Evolutionary conservation across 257 asterid species (phyloP).

Genomic region (Cordia subcordata): DNA sequence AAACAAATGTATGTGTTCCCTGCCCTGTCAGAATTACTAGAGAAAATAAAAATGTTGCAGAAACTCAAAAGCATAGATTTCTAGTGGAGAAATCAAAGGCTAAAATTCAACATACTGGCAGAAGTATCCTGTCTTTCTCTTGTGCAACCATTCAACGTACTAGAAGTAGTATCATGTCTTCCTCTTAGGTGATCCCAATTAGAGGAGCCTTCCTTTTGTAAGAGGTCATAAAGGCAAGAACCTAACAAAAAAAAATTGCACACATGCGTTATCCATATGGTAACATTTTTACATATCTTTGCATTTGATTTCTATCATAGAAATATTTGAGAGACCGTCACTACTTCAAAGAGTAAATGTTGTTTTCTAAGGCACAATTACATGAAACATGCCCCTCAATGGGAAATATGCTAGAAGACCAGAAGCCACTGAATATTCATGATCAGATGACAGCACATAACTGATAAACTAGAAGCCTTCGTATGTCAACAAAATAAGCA

Average conservation of each 20-base stretch:
- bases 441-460: no score
- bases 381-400: no score
- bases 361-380: not conserved
- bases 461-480: no score
- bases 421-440: no score
- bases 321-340: not conserved
- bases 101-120: constrained; percentile 22
- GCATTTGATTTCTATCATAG: no score
- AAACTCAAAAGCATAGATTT: not conserved
- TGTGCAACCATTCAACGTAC: constrained; percentile 4
- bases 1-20: no score
- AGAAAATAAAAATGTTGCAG: not conserved
- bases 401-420: no score
- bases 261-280: not conserved
- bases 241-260: constrained; percentile 31
- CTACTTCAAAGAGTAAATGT: not conserved
- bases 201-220: constrained; percentile 44
- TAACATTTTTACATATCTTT: not conserved
- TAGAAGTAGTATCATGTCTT: no score
- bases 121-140: constrained; percentile 22
- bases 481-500: no score
- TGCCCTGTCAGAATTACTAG: no score
- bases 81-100: not conserved
- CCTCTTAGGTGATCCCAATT: constrained; percentile 17
- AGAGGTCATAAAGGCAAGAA: constrained; percentile 56